Percentiles rank a stretch among this genome's conserved stretches.
Conservation (phyloP, 2,329 filamentous ascomycete species). For the Diaporthe citrichinensis region DNA sequence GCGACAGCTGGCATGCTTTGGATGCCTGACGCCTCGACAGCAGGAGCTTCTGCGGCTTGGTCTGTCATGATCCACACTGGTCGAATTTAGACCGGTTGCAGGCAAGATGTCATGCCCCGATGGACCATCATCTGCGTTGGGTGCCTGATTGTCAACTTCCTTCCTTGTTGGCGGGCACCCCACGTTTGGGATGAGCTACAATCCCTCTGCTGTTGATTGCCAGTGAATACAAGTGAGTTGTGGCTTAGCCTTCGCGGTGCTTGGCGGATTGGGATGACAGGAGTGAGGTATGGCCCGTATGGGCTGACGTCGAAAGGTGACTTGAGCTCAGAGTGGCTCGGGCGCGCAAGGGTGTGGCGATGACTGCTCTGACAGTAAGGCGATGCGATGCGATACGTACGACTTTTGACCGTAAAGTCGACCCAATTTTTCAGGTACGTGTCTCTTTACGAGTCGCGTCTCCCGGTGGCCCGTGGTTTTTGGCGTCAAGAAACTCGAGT, state of each 20-base stretch:
- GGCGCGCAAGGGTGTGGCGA: conserved; percentile 17
- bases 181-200: not conserved
- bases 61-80: conserved; percentile 15
- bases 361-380: conserved; percentile 31
- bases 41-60: conserved; percentile 5
- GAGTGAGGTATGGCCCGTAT: conserved; percentile 33
- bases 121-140: not conserved
- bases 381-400: conserved; percentile 11
- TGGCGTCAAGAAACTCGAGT: not conserved
- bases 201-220: not conserved
- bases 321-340: conserved; percentile 28
- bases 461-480: not conserved
- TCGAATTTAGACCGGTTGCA: conserved; percentile 29
- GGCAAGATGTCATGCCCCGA: conserved; percentile 1
- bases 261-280: conserved; percentile 31
- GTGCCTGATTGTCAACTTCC: not conserved
- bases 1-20: conserved; percentile 7
- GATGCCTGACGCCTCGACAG: not conserved
- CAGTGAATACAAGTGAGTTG: not conserved
- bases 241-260: not conserved
- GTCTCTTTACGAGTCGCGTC: not conserved
- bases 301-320: conserved; percentile 41
- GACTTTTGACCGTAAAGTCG: conserved; percentile 3
- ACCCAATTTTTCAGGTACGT: not conserved
- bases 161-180: conserved; percentile 1